phyloP scores from a whole-genome alignment of 495 filamentous ascomycete genomes.

The Aspergillus biplanus region DNA sequence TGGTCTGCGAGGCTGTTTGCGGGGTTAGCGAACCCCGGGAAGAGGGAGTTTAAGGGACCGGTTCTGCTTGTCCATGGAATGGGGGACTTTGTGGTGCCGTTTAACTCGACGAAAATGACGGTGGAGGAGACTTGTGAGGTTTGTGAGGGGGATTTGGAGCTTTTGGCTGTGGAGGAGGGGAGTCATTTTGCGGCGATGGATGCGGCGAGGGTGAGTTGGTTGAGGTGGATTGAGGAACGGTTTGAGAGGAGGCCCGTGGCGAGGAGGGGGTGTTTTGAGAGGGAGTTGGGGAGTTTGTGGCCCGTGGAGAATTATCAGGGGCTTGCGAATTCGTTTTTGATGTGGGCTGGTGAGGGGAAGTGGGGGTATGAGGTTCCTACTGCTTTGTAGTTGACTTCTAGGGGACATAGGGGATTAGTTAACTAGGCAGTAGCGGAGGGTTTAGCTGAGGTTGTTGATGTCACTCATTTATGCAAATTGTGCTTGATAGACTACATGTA shows the following conservation, averaged over 20 bases:
- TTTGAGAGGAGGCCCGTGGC: slow-evolving; percentile 30
- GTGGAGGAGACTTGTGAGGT: slow-evolving; percentile 39
- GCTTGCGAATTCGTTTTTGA: slow-evolving; percentile 29
- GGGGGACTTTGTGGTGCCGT: slow-evolving; percentile 33
- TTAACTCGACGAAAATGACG: slow-evolving; percentile 28
- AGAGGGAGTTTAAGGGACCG: slow-evolving; percentile 43
- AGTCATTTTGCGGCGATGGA: slow-evolving; percentile 42
- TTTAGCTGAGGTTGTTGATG: too few species aligned
- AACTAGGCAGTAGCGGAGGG: too few species aligned
- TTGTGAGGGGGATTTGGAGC: slow-evolving; percentile 35
- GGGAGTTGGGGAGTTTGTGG: slow-evolving; percentile 30
- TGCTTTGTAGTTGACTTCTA: slow-evolving; percentile 15
- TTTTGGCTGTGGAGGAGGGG: slow-evolving; percentile 33
- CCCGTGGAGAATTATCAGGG: slow-evolving; percentile 30
- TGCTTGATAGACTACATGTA: too few species aligned
- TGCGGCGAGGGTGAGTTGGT: slow-evolving; percentile 39
- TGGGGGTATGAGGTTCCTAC: slow-evolving; percentile 33
- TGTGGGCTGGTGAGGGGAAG: slow-evolving; percentile 34
- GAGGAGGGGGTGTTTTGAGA: slow-evolving; percentile 22
- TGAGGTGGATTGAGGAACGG: slow-evolving; percentile 47
- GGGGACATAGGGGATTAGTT: too few species aligned
- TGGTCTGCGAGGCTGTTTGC: slow-evolving; percentile 31
- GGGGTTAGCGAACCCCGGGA: slow-evolving; percentile 32
- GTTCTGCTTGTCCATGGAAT: slow-evolving; percentile 47
- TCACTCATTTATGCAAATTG: too few species aligned